A percentile compares a stretch with the other conserved stretches of the same genome.
phyloP scores from a whole-genome alignment of 2,329 filamentous ascomycete genomes.

The Fusarium sublunatum region DNA sequence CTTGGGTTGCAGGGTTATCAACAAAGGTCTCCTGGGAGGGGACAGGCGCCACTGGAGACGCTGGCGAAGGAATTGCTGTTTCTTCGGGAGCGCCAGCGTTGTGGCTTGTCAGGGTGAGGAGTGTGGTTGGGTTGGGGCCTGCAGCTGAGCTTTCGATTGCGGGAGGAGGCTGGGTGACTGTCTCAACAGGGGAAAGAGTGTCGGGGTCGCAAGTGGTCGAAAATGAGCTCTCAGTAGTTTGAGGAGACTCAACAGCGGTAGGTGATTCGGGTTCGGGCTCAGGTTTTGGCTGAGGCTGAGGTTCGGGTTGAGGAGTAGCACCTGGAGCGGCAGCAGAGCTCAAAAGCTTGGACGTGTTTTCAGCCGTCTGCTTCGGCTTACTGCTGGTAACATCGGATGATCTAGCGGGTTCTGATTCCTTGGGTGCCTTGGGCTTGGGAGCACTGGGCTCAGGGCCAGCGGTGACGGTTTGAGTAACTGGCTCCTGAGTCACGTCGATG shows the following conservation, averaged over 20 bases:
- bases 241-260: constrained; percentile 1
- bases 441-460: constrained; percentile 41
- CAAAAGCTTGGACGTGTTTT: constrained; percentile 2
- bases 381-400: constrained; percentile 1
- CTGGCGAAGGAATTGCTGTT: constrained; percentile 10
- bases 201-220: constrained; percentile 1
- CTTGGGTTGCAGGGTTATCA: constrained; percentile 7
- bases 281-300: constrained; percentile 18
- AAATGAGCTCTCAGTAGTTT: neutral
- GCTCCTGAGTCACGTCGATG: constrained; percentile 44
- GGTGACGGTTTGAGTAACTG: constrained; percentile 44
- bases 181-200: constrained; percentile 11
- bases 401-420: constrained; percentile 11
- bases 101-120: constrained; percentile 19
- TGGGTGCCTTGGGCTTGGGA: constrained; percentile 15
- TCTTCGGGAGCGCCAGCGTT: constrained; percentile 4
- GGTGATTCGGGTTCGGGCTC: constrained; percentile 21
- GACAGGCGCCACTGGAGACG: constrained; percentile 4
- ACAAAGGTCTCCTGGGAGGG: constrained; percentile 21
- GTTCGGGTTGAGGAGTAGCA: constrained; percentile 11
- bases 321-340: constrained; percentile 22
- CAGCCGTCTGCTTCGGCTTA: constrained; percentile 5
- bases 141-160: constrained; percentile 3
- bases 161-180: constrained; percentile 12
- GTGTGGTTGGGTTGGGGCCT: constrained; percentile 15